phyloP scores from a whole-genome alignment of 164 flowering plant species.

The Berberis thunbergii region DNA sequence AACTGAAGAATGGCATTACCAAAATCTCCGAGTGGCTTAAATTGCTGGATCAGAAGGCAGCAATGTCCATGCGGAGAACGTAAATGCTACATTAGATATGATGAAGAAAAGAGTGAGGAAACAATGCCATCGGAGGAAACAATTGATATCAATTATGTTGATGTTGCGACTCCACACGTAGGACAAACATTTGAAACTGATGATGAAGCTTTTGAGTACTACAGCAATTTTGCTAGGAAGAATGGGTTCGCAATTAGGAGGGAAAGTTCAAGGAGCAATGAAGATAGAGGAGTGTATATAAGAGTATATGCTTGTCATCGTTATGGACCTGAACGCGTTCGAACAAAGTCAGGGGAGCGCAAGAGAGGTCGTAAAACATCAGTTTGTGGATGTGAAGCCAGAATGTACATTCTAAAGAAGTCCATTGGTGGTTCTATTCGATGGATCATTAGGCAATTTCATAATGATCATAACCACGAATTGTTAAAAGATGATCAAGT shows the following conservation, averaged over 20 bases:
- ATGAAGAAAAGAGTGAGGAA: conserved; percentile 30
- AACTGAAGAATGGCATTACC: conserved; percentile 8
- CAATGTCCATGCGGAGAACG: conserved; percentile 82
- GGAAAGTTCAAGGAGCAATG: conserved; percentile 53
- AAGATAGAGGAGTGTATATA: conserved; percentile 45
- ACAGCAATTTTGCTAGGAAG: conserved; percentile 50
- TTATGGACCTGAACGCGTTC: conserved; percentile 46
- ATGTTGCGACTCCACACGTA: conserved; percentile 45
- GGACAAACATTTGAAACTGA: conserved; percentile 59
- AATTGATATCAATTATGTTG: not conserved
- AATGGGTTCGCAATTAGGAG: conserved; percentile 67
- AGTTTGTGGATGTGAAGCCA: conserved; percentile 68
- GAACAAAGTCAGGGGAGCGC: conserved; percentile 51
- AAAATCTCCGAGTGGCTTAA: conserved; percentile 8
- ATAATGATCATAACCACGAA: conserved; percentile 72
- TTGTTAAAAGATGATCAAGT: conserved; percentile 68
- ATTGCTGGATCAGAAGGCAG: conserved; percentile 48
- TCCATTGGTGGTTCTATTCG: conserved; percentile 42
- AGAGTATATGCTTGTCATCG: conserved; percentile 70
- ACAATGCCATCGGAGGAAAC: conserved; percentile 5
- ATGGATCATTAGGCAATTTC: conserved; percentile 57
- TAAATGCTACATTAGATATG: conserved; percentile 50
- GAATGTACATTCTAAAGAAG: conserved; percentile 59
- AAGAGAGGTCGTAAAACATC: conserved; percentile 59
- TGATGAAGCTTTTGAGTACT: conserved; percentile 59